These are phyloP conservation scores for Apium graveolens DNA, from an alignment of 129 eudicot species.

Conservation along the genomic window DNA sequence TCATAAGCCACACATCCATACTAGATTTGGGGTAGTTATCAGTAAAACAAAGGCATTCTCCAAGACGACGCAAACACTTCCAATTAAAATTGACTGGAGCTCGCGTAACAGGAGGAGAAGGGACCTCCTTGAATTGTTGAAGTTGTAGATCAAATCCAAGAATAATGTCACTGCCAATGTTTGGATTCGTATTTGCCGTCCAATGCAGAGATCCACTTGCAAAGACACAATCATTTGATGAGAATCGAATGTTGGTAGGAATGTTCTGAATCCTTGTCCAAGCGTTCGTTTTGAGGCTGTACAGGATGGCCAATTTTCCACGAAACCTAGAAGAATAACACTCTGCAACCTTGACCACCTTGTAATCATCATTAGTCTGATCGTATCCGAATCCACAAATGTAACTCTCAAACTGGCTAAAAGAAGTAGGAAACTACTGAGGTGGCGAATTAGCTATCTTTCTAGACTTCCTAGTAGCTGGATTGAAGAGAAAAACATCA, in stretches of 20 bases:
- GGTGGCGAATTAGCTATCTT: background rate
- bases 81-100: background rate
- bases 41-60: background rate
- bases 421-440: background rate
- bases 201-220: background rate
- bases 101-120: background rate
- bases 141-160: background rate
- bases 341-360: background rate
- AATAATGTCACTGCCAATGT: background rate
- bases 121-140: background rate
- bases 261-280: background rate
- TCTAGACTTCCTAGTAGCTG: background rate
- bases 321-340: background rate
- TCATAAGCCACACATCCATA: background rate
- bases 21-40: background rate
- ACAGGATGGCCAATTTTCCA: background rate
- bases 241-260: background rate
- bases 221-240: background rate
- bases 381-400: conserved; percentile 1
- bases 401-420: background rate
- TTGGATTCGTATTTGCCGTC: background rate
- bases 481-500: background rate
- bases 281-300: background rate
- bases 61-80: background rate
- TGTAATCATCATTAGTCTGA: background rate